These are phyloP conservation scores for Pseudogymnoascus sp. DNA, from an alignment of 2,329 filamentous ascomycete species.

Conservation along the genomic window DNA sequence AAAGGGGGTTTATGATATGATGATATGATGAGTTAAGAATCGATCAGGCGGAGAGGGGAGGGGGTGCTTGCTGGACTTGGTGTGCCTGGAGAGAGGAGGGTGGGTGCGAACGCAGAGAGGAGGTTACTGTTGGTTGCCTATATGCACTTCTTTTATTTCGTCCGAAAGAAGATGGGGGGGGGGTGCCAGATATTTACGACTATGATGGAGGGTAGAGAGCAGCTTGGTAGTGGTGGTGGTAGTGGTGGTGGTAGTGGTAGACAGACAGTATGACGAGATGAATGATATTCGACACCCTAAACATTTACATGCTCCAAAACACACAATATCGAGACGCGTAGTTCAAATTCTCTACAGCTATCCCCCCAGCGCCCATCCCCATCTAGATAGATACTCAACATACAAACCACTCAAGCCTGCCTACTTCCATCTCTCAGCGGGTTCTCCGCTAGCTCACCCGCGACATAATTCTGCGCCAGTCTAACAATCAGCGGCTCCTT, in stretches of 20 bases:
- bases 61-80: not conserved
- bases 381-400: no score
- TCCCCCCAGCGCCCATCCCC: no score
- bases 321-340: no score
- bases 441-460: no score
- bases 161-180: not conserved
- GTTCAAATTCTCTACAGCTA: no score
- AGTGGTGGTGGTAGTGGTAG: not conserved
- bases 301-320: not conserved
- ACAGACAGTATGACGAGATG: not conserved
- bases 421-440: no score
- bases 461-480: no score
- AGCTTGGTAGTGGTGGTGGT: not conserved
- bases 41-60: not conserved
- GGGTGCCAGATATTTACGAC: not conserved
- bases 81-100: no score
- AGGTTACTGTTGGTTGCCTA: no score
- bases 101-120: no score
- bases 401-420: no score
- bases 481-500: no score
- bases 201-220: not conserved
- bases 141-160: not conserved
- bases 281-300: not conserved
- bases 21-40: not conserved
- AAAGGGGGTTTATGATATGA: not conserved